A percentile compares a stretch with the other conserved stretches of the same genome.
These are phyloP conservation scores for Nepenthes alata DNA, from an alignment of 179 eudicot species.

Conservation along the genomic window DNA sequence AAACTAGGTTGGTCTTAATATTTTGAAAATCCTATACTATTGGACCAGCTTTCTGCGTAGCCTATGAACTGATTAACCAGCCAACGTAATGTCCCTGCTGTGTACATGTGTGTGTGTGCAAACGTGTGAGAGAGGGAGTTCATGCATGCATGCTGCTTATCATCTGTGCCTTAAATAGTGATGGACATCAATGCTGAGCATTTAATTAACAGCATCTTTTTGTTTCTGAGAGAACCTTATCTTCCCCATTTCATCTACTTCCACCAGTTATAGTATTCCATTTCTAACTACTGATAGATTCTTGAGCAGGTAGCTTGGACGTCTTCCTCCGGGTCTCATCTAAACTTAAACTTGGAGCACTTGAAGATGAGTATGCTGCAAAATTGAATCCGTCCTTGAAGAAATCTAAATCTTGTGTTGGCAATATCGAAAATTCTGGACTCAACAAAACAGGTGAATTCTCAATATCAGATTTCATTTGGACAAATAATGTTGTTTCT, in stretches of 20 bases:
- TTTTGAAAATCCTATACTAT: too few relatives aligned
- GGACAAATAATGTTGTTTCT: too few relatives aligned
- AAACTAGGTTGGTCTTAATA: too few relatives aligned
- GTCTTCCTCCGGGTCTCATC: slow-evolving; percentile 55
- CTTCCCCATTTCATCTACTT: not conserved
- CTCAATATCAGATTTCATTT: too few relatives aligned
- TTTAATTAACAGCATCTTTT: not conserved
- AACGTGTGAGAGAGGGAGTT: too few relatives aligned
- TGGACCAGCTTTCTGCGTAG: too few relatives aligned
- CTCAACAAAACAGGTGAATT: slow-evolving; percentile 52
- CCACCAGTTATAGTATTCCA: not conserved
- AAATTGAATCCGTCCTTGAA: slow-evolving; percentile 31
- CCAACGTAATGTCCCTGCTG: too few relatives aligned
- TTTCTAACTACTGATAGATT: not conserved
- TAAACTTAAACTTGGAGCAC: slow-evolving; percentile 62
- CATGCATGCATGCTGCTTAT: too few relatives aligned
- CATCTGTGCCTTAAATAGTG: too few relatives aligned
- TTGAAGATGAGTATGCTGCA: slow-evolving; percentile 50
- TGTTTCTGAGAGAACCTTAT: not conserved
- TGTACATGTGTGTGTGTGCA: too few relatives aligned
- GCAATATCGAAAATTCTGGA: slow-evolving; percentile 36
- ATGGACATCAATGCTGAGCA: too few relatives aligned
- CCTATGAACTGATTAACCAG: too few relatives aligned
- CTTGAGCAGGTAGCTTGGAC: slow-evolving; percentile 55
- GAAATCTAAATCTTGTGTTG: slow-evolving; percentile 26